Evolutionary conservation across 2,329 filamentous ascomycete species (phyloP), one percentile per base, ranked within the genome.

Genomic region (Talaromyces rugulosus): DNA sequence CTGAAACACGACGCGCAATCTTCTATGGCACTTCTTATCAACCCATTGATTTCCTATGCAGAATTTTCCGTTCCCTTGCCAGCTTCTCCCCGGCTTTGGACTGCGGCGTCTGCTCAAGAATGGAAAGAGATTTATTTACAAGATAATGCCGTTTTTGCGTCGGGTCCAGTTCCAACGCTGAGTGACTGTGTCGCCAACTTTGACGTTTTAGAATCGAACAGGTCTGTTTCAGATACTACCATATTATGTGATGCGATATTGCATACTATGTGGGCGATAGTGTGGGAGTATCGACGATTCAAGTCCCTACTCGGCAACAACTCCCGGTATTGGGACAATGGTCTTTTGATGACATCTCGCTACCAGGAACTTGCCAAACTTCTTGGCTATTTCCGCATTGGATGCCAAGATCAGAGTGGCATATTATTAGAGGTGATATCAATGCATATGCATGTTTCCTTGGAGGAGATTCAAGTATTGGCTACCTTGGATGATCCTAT

Each of bases 51-150:
- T 65, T 89, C 88, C 0, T 91, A 90, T 67, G 82, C 87, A 0
- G 89, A 91, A 67, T 75, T 91, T 56, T 84, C 84, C 4, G 75
- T 91, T 2, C 87, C 88, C 1, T 73, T 92, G 0, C 89, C 89
- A 0, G 84, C 83, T 63, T 78, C 84, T 0, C 80, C 82, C 59
- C 80, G 83, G 12, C 72, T 92, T 1, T 92, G 89, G 89, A 81
- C 85, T 55, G 88, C 89, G 1, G 81, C 82, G 33, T 82, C 82
- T 0, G 87, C 89, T 1, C 69, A 77, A 18, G 83, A 86, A 63
- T 92, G 89, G 88, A 89, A 89, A 70, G 71, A 77, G 7, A 76
- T 82, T 1, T 89, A 85, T 65, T 73, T 89, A 3, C 70, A 78
- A 14, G 11, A 51, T 68, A 63, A 75, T 28, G 68, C 75, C 6